These are phyloP conservation scores for Daedaleopsis nitida DNA, from an alignment of 768 basidiomycete genomes.

Conservation along the genomic window DNA sequence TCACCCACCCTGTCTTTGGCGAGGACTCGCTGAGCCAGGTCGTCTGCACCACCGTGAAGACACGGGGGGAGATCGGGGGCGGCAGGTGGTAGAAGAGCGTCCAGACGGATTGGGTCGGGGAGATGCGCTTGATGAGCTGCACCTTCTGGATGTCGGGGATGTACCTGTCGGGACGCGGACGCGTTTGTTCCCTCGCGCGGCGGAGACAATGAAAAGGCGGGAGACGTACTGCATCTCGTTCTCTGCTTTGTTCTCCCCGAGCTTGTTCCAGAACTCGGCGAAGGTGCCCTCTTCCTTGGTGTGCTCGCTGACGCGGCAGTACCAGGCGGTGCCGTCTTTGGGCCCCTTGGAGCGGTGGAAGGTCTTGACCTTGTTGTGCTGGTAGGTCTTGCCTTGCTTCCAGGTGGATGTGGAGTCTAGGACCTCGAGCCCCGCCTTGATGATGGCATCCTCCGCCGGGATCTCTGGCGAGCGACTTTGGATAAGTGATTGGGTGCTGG, in stretches of 20 bases:
- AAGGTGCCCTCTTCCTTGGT: slow-evolving; percentile 66
- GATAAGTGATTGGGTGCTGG: neutral
- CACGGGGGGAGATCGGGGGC: slow-evolving; percentile 68
- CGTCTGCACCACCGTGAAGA: slow-evolving; percentile 78
- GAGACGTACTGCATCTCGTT: slow-evolving; percentile 66
- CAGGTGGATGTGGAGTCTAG: slow-evolving; percentile 59
- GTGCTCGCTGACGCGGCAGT: slow-evolving; percentile 70
- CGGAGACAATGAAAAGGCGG: neutral
- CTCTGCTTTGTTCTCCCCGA: slow-evolving; percentile 64
- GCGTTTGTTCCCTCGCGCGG: neutral
- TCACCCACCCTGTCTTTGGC: slow-evolving; percentile 63
- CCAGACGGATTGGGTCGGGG: slow-evolving; percentile 68
- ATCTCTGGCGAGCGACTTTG: slow-evolving; percentile 45
- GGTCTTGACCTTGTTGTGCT: slow-evolving; percentile 57
- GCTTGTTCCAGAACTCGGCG: slow-evolving; percentile 70
- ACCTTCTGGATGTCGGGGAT: slow-evolving; percentile 67
- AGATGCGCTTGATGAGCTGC: slow-evolving; percentile 60
- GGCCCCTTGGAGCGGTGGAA: slow-evolving; percentile 51
- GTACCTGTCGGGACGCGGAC: slow-evolving; percentile 46
- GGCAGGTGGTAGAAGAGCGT: slow-evolving; percentile 72
- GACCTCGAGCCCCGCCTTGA: slow-evolving; percentile 55
- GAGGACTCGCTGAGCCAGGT: slow-evolving; percentile 49
- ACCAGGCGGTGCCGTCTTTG: slow-evolving; percentile 64
- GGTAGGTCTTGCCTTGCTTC: slow-evolving; percentile 68
- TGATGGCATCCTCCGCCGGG: slow-evolving; percentile 58